These are phyloP conservation scores for Stramenopiles sp. DNA, from an alignment of 352 stramenopile species.

Conservation along the genomic window DNA sequence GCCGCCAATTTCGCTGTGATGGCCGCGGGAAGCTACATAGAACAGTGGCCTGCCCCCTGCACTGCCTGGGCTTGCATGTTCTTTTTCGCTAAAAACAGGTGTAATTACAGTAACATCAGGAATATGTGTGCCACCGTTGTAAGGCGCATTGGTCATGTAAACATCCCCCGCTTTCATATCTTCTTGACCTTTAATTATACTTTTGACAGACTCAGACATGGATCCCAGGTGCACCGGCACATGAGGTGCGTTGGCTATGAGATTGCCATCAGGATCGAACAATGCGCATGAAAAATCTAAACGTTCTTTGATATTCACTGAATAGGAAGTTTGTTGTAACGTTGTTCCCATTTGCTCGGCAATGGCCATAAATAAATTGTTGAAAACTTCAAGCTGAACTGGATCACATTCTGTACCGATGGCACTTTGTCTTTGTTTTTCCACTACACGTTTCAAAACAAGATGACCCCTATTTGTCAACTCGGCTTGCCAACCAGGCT, in stretches of 20 bases:
- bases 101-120: constrained; percentile 99
- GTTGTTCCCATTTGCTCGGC: constrained; percentile 97
- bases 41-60: constrained; percentile 60
- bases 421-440: too few relatives aligned
- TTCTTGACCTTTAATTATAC: too few relatives aligned
- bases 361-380: too few relatives aligned
- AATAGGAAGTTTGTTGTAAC: constrained; percentile 80
- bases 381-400: too few relatives aligned
- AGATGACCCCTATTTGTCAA: too few relatives aligned
- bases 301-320: constrained; percentile 98
- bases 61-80: constrained; percentile 29
- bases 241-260: constrained; percentile 97
- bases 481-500: too few relatives aligned
- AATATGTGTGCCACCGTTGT: constrained; percentile 76
- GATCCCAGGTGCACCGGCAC: constrained; percentile 93
- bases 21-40: constrained; percentile 89
- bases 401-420: too few relatives aligned
- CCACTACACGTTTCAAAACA: too few relatives aligned
- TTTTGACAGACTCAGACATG: constrained; percentile 96
- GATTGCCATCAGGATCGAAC: constrained; percentile 84
- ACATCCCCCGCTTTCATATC: constrained; percentile 87
- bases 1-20: constrained; percentile 93
- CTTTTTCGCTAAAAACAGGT: constrained; percentile 80
- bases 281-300: constrained; percentile 96
- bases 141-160: too few relatives aligned